These are phyloP conservation scores for Cryptococcus sp. DNA, from an alignment of 1,284 basidiomycete species.

Conservation along the genomic window DNA sequence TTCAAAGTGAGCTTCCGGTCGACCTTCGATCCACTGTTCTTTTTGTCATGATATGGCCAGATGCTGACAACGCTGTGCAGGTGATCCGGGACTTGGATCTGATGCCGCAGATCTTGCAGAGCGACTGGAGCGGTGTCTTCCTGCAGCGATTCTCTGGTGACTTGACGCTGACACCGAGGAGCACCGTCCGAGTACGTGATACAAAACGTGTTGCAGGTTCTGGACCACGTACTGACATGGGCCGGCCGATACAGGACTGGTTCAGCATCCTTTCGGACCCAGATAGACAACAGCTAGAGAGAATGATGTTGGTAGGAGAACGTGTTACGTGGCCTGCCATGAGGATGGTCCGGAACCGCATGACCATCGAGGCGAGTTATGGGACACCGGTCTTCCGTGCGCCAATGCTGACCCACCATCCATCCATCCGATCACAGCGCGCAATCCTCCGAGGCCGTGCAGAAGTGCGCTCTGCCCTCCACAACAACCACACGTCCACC, in stretches of 20 bases:
- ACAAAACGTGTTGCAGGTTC: conserved; percentile 3
- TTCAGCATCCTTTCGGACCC: conserved; percentile 78
- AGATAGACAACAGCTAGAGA: conserved; percentile 67
- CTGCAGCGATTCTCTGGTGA: conserved; percentile 60
- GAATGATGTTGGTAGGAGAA: conserved; percentile 82
- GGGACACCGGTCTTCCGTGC: not conserved
- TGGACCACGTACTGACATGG: conserved; percentile 7
- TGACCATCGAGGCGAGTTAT: conserved; percentile 48
- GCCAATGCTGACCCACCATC: conserved; percentile 20
- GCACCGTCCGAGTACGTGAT: conserved; percentile 62
- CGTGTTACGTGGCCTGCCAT: conserved; percentile 95
- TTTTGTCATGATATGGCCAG: too few species aligned
- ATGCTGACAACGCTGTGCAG: conserved; percentile 42
- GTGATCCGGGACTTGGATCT: conserved; percentile 86
- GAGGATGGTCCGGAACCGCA: conserved; percentile 85
- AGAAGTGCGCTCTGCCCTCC: conserved; percentile 59
- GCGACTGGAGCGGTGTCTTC: conserved; percentile 94
- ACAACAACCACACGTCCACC: conserved; percentile 35
- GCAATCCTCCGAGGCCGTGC: conserved; percentile 78
- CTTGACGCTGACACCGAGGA: conserved; percentile 74
- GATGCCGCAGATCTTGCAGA: conserved; percentile 82
- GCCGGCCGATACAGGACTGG: conserved; percentile 65
- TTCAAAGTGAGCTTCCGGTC: conserved; percentile 76
- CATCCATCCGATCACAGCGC: conserved; percentile 56
- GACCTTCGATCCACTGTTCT: too few species aligned